Evolutionary conservation across 371 early-diverging fungal species (phyloP).

Genomic region (Fennellomyces sp.): DNA sequence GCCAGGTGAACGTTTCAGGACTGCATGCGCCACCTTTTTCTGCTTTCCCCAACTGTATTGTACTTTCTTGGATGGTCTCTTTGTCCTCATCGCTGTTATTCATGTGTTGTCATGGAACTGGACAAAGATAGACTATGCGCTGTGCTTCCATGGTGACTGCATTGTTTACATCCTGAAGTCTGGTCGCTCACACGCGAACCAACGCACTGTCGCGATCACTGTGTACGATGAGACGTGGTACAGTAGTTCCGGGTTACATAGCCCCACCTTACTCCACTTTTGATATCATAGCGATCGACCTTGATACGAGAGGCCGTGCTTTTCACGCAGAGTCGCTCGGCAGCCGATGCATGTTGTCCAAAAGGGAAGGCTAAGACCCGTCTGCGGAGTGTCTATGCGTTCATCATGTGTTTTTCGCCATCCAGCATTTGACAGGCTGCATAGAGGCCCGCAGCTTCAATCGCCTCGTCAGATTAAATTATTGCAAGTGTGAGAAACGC

Average conservation of each 20-base stretch:
- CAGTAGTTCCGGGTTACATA: conserved; percentile 4
- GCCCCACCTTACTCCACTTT: background rate
- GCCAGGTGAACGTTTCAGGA: background rate
- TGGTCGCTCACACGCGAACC: background rate
- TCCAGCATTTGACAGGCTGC: conserved; percentile 4
- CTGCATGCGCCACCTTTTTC: background rate
- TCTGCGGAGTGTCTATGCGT: background rate
- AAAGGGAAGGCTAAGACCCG: too few relatives aligned
- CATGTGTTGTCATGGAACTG: background rate
- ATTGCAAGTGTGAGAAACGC: background rate
- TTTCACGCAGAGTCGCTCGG: too few relatives aligned
- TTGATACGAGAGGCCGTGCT: background rate
- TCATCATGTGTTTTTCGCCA: conserved; percentile 5
- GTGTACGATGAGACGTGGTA: background rate
- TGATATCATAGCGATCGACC: background rate
- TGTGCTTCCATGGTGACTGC: background rate
- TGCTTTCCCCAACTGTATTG: background rate
- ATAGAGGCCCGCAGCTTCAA: background rate
- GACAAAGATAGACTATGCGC: background rate
- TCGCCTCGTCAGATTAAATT: background rate
- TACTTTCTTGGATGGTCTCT: background rate
- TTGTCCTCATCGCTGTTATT: background rate
- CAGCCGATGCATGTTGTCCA: too few relatives aligned
- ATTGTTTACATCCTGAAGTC: background rate
- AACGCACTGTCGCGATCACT: conserved; percentile 2